These are phyloP conservation scores for Kwoniella sp. DNA, from an alignment of 768 basidiomycete genomes.

Conservation along the genomic window DNA sequence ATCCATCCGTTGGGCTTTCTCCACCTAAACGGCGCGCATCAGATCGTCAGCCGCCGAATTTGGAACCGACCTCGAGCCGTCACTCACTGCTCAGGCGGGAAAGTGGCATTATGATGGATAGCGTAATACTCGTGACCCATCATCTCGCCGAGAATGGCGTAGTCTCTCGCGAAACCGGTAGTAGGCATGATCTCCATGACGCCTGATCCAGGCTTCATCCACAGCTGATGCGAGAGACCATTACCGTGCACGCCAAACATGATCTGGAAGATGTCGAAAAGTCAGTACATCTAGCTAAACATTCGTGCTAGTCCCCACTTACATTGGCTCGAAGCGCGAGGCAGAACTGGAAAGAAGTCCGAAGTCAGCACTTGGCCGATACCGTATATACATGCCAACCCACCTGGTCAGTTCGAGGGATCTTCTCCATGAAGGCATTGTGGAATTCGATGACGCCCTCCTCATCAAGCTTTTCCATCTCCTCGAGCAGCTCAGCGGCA, in stretches of 20 bases:
- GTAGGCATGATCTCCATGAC: constrained; percentile 37
- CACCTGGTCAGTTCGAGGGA: constrained; percentile 14
- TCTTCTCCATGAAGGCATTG: constrained; percentile 27
- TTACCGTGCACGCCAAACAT: constrained; percentile 41
- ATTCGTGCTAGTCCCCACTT: constrained; percentile 8
- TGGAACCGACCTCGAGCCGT: background rate
- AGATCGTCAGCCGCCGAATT: background rate
- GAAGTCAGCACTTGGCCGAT: background rate
- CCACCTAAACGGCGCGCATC: constrained; percentile 6
- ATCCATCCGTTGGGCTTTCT: constrained; percentile 17
- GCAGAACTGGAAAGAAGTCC: constrained; percentile 29
- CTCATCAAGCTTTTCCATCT: constrained; percentile 22
- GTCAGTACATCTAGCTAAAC: background rate
- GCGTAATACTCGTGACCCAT: constrained; percentile 34
- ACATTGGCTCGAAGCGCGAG: constrained; percentile 23
- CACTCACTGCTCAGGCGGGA: constrained; percentile 25
- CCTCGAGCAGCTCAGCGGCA: constrained; percentile 10
- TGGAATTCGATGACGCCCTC: constrained; percentile 31
- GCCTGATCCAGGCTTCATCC: constrained; percentile 30
- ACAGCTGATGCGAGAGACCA: constrained; percentile 34
- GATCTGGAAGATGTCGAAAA: constrained; percentile 11
- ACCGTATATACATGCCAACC: background rate
- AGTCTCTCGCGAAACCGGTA: constrained; percentile 30
- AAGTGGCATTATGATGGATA: constrained; percentile 28
- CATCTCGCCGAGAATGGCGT: constrained; percentile 24